A percentile compares a stretch with the other conserved stretches of the same genome.
phyloP scores from a whole-genome alignment of 2,329 filamentous ascomycete genomes.

The Epichloe coenophiala region DNA sequence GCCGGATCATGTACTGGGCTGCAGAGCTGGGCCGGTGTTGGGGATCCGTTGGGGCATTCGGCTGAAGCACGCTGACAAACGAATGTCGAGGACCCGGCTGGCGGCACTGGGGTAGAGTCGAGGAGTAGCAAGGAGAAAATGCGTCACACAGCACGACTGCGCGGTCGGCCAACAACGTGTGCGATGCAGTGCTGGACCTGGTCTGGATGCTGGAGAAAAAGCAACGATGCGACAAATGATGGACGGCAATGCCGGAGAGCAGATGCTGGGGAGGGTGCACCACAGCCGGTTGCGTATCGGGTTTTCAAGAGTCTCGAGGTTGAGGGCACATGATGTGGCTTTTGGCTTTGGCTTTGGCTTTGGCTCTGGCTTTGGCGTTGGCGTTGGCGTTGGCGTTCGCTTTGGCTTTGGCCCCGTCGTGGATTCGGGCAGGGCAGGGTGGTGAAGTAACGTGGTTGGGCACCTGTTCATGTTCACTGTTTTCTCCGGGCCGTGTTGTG shows the following conservation, averaged over 20 bases:
- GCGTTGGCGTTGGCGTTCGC: too few species aligned
- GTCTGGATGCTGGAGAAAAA: not conserved
- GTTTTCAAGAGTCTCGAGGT: not conserved
- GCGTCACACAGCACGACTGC: constrained; percentile 3
- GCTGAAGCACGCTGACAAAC: constrained; percentile 1
- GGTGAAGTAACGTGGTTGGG: not conserved
- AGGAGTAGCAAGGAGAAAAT: constrained; percentile 3
- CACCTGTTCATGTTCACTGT: not conserved
- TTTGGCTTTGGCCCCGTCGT: not conserved
- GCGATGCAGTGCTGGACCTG: not conserved
- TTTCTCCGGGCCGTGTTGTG: too few species aligned
- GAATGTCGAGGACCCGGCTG: not conserved
- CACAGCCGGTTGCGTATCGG: not conserved
- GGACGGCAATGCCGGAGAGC: not conserved
- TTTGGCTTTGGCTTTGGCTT: not conserved
- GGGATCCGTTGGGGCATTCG: constrained; percentile 4
- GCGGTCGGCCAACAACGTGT: not conserved
- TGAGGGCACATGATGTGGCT: not conserved
- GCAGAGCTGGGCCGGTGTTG: constrained; percentile 3
- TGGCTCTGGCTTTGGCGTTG: not conserved
- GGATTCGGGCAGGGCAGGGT: constrained; percentile 1
- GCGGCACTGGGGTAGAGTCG: not conserved
- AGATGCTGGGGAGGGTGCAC: not conserved
- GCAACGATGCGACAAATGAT: not conserved
- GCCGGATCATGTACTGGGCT: constrained; percentile 8